Evolutionary conservation across 495 filamentous ascomycete species (phyloP), one percentile per base, ranked within the genome.

Genomic region (Bathelium albidoporum): DNA sequence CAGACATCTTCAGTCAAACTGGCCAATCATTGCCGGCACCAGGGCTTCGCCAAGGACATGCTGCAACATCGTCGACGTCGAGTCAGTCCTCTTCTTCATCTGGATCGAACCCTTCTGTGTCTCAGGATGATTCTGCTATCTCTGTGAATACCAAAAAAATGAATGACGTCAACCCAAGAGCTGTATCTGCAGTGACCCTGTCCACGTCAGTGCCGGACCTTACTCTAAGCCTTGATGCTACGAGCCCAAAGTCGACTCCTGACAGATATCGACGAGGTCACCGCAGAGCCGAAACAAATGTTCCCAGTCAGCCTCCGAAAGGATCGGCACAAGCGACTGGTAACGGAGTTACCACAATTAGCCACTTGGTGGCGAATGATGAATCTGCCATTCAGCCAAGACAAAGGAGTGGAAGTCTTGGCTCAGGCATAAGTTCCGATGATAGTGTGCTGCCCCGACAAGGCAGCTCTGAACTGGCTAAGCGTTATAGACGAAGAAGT

Each of bases 401-500:
- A 43, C 49, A 9, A 16, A 26, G 49, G 49, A 55, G 49, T 29
- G 49, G 49, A 55, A 55, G 49, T 55, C 24, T 55, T 9, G 49
- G 49, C 49, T 55, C 49, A 26, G 49, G 49, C 24, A 77, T 76
- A 1, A 86, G 82, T 70, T 80, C 77, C 3, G 83, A 86, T 74
- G 83, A 85, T 66, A 76, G 76, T 32, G 76, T 78, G 32, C 36
- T 73, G 22, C 73, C 81, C 34, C 71, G 64, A 72, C 71, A 52
- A 60, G 71, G 58, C 70, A 75, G 55, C 36, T 77, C 81, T 20
- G 90, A 93, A 58, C 78, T 85, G 59, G 83, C 87, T 11, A 89
- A 89, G 73, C 82, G 88, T 65, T 89, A 91, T 76, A 80, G 91
- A 65, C 83, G 91, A 69, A 82, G 91, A 61, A 96, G 91, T 72